Conservation (phyloP, 306 rosid species). For the Medicago lupulina region DNA sequence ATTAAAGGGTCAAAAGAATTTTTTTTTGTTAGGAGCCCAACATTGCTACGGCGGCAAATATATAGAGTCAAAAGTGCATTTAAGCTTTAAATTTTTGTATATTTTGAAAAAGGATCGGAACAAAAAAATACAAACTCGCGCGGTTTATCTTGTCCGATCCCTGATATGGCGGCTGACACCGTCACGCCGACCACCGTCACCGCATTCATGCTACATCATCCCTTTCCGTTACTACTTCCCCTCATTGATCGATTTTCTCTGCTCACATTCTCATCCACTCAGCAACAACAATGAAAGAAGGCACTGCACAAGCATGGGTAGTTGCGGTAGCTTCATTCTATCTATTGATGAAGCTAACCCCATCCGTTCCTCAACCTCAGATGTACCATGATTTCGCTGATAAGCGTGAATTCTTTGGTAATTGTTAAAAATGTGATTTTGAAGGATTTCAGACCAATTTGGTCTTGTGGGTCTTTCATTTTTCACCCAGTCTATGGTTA, state of each 20-base stretch:
- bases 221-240: background rate
- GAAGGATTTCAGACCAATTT: background rate
- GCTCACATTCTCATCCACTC: slow-evolving; percentile 12
- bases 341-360: slow-evolving; percentile 71
- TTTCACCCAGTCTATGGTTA: background rate
- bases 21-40: too few relatives aligned
- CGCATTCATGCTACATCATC: background rate
- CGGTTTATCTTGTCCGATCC: background rate
- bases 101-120: too few relatives aligned
- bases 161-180: slow-evolving; percentile 16
- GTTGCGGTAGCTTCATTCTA: slow-evolving; percentile 58
- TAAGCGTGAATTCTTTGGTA: slow-evolving; percentile 69
- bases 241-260: background rate
- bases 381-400: slow-evolving; percentile 87
- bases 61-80: too few relatives aligned
- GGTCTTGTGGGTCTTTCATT: background rate
- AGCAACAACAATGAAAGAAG: slow-evolving; percentile 53
- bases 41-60: too few relatives aligned
- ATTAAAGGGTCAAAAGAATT: too few relatives aligned
- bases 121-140: background rate
- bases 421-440: slow-evolving; percentile 5
- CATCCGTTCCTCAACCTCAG: slow-evolving; percentile 81
- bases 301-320: slow-evolving; percentile 52
- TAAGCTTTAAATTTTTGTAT: too few relatives aligned
- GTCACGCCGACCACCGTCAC: slow-evolving; percentile 37